A percentile compares a stretch with the other conserved stretches of the same genome.
These are phyloP conservation scores for Melampsora larici-populina DNA, from an alignment of 1,284 basidiomycete genomes.

Conservation along the genomic window DNA sequence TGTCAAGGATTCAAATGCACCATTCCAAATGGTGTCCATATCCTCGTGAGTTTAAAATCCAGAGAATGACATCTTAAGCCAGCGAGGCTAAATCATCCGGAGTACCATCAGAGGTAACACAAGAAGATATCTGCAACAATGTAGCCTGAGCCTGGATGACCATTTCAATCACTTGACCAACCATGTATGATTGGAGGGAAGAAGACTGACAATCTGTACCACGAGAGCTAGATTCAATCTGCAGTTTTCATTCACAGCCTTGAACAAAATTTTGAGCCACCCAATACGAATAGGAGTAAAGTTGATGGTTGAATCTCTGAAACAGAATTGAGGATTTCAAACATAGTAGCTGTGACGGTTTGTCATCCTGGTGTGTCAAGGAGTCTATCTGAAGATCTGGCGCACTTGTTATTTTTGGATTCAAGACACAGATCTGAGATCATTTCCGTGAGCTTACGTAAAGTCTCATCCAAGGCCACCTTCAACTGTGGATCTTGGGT, in stretches of 20 bases:
- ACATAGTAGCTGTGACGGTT: neutral
- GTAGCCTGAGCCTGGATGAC: neutral
- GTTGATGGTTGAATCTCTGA: neutral
- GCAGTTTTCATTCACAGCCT: neutral
- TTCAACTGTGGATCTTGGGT: neutral
- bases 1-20: conserved; percentile 13
- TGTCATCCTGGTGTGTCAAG: neutral
- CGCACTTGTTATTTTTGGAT: neutral
- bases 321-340: neutral
- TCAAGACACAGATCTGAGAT: neutral
- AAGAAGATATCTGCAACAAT: neutral
- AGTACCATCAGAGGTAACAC: neutral
- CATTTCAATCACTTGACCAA: neutral
- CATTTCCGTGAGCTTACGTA: neutral
- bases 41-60: neutral
- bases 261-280: neutral
- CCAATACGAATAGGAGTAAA: no score
- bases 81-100: neutral
- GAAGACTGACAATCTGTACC: neutral
- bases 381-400: neutral
- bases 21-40: conserved; percentile 18
- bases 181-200: neutral
- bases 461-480: neutral
- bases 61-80: conserved; percentile 26
- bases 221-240: neutral